Evolutionary conservation across 2,329 filamentous ascomycete species (phyloP), one percentile per base, ranked within the genome.

Genomic region (Arthrinium phaeospermum): DNA sequence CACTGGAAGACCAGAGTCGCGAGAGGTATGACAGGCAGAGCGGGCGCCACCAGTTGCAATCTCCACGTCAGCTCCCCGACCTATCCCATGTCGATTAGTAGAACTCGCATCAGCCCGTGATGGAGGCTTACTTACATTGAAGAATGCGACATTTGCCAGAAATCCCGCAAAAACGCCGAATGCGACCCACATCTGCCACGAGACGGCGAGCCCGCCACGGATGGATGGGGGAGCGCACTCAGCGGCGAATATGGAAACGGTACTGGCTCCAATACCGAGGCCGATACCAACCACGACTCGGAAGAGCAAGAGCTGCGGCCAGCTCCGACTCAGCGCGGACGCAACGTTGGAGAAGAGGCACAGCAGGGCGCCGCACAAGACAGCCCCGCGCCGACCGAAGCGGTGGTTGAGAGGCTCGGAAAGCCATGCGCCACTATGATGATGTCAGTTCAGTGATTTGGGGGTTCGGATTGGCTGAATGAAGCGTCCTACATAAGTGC

Each of bases 131-230:
- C 47, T 37, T 7, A 70, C 85, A 69, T 91, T 84, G 67, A 89
- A 90, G 57, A 93, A 89, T 4, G 86, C 89, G 44, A 93, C 84
- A 76, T 93, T 93, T 73, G 91, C 91, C 72, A 85, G 88, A 71
- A 88, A 91, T 13, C 91, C 92, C 27, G 93, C 83, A 80, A 93
- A 91, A 76, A 93, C 92, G 53, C 89, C 89, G 84, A 83, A 92
- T 82, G 73, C 90, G 0, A 83, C 85, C 85, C 86, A 90, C 24
- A 89, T 78, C 77, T 89, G 87, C 86, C 86, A 89, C 0, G 82
- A 85, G 85, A 88, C 89, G 51, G 88, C 86, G 4, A 89, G 77
- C 7, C 84, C 86, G 13, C 87, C 87, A 5, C 87, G 85, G 72
- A 89, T 88, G n/a, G 82, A 80, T 1, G 86, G 83, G 0, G 88